Evolutionary conservation across 768 basidiomycete genomes (phyloP).

Genomic region (Boletus rubroflammeus): DNA sequence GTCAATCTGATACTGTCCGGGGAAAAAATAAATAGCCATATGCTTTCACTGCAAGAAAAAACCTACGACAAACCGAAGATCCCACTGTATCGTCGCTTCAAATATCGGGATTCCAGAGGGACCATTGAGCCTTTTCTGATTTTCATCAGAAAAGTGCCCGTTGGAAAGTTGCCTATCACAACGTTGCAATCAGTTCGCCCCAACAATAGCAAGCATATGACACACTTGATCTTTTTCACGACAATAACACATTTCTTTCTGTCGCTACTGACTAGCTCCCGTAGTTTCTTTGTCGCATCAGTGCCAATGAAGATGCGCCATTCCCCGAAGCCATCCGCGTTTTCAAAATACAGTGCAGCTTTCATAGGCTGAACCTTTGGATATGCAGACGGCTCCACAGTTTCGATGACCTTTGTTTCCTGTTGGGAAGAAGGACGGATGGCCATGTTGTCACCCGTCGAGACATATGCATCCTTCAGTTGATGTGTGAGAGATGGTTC

Average conservation of each 20-base stretch:
- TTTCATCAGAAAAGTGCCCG: slow-evolving; percentile 66
- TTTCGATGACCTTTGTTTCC: not conserved
- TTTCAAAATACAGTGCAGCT: slow-evolving; percentile 58
- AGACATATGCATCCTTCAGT: slow-evolving; percentile 10
- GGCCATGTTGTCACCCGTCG: not conserved
- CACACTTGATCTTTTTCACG: slow-evolving; percentile 67
- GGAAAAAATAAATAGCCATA: slow-evolving; percentile 3
- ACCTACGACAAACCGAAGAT: slow-evolving; percentile 49
- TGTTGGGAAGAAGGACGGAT: not conserved
- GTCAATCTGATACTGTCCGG: slow-evolving; percentile 46
- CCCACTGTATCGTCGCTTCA: slow-evolving; percentile 63
- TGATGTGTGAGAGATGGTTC: slow-evolving; percentile 10
- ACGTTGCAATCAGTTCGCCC: not conserved
- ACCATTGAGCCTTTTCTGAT: slow-evolving; percentile 57
- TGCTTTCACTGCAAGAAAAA: not conserved
- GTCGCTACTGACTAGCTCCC: slow-evolving; percentile 45
- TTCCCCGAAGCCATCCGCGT: slow-evolving; percentile 55
- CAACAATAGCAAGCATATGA: not conserved
- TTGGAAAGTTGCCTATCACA: slow-evolving; percentile 57
- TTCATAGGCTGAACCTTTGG: slow-evolving; percentile 56
- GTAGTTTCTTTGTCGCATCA: slow-evolving; percentile 47
- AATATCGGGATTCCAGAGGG: slow-evolving; percentile 52
- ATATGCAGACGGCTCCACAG: slow-evolving; percentile 23
- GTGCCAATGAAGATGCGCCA: slow-evolving; percentile 60
- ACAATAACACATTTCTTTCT: slow-evolving; percentile 48